Base-by-base conservation (phyloP, 768 basidiomycete species). In the Tricholoma terreum region DNA sequence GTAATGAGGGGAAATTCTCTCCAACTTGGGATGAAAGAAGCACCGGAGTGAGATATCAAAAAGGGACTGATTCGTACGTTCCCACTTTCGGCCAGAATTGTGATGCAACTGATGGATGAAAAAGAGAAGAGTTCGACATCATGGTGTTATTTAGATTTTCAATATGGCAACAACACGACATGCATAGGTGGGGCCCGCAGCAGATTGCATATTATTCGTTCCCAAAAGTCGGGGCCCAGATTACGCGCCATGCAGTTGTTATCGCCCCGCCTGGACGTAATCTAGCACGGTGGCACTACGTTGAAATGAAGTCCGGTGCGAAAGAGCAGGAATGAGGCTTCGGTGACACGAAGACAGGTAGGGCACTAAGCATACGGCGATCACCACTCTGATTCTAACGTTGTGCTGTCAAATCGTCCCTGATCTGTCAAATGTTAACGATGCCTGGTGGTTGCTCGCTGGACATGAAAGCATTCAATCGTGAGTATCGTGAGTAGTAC, bases 371-470 rank as follows among this genome's bases (percentile, higher is more conserved):
- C 14, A 31, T 49, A 31, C 27, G 30, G 46, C 46, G 30, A 49
- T 49, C 46, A 49, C n/a, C 46, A n/a, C 46, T 8, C 17, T 49
- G 46, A 49, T 31, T 10, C 8, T 35, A 21, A 49, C 15, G 30
- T 48, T 30, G 30, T 3, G 15, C 24, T 49, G 46, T 49, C 46
- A 49, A 30, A 8, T 30, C 30, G n/a, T 49, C 46, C 46, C 46
- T 49, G 46, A 30, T 9, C 46, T 49, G 46, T 49, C 46, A 49
- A 49, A 22, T 49, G n/a, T n/a, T n/a, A n/a, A n/a, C n/a, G n/a
- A n/a, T n/a, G 24, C 2, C 24, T 27, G 24, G 30, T 31, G 3
- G 27, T 21, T 9, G 22, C 43, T 45, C 43, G 43, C 43, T 45
- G 43, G 30, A 31, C n/a, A 11, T 2, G 30, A 48, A 30, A 48